A percentile compares a stretch with the other conserved stretches of the same genome.
Evolutionary conservation across 2,329 filamentous ascomycete species (phyloP).

Genomic region (Drechslerella coelobrocha): DNA sequence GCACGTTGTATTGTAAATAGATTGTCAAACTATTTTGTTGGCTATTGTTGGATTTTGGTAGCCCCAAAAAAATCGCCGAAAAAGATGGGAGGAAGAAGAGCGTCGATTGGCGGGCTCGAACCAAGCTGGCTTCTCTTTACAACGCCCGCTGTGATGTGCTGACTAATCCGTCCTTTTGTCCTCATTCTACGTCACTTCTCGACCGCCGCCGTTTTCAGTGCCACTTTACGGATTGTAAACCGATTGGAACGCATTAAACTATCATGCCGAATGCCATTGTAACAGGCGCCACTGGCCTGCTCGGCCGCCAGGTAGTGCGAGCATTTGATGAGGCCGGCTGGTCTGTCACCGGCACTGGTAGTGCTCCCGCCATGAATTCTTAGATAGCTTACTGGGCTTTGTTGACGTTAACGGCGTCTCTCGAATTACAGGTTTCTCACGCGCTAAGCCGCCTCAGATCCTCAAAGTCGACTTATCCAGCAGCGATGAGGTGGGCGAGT

Average conservation of each 20-base stretch:
- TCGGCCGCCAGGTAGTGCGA: constrained; percentile 77
- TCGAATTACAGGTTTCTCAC: constrained; percentile 64
- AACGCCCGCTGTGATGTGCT: not conserved
- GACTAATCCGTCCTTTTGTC: too few species aligned
- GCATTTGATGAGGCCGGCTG: constrained; percentile 73
- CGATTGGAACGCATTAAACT: not conserved
- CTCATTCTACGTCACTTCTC: not conserved
- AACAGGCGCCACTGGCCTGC: constrained; percentile 82
- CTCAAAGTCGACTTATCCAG: constrained; percentile 67
- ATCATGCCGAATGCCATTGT: constrained; percentile 67
- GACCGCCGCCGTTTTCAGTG: not conserved
- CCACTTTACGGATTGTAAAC: not conserved
- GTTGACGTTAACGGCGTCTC: constrained; percentile 51
- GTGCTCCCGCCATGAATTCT: not conserved
- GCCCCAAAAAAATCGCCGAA: constrained; percentile 1
- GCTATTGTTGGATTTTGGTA: constrained; percentile 1
- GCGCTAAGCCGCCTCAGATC: constrained; percentile 73
- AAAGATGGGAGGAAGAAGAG: not conserved
- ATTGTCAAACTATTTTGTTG: not conserved
- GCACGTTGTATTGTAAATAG: not conserved
- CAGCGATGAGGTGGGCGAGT: constrained; percentile 61
- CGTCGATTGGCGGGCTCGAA: not conserved
- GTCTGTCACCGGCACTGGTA: constrained; percentile 72
- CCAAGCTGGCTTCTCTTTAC: not conserved
- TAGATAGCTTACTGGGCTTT: not conserved